Conservation (phyloP, 2,329 filamentous ascomycete species). For the Aspergillus flavus region DNA sequence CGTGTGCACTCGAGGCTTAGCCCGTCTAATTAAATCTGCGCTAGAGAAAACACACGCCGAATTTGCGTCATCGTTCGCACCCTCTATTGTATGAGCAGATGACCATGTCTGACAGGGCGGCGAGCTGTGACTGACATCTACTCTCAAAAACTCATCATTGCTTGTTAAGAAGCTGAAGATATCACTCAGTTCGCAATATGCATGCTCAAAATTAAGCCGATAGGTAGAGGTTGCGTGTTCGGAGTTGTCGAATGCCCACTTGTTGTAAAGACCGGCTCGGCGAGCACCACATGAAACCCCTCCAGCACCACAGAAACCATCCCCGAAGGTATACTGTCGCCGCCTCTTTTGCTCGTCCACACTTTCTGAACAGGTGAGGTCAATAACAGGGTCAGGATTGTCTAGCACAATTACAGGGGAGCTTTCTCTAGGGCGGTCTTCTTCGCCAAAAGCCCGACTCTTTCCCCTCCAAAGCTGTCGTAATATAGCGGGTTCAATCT, state of each 20-base stretch:
- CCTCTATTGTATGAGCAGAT: slow-evolving; percentile 64
- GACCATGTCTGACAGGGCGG: slow-evolving; percentile 80
- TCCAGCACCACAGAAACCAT: slow-evolving; percentile 68
- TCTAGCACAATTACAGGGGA: slow-evolving; percentile 16
- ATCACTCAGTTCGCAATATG: slow-evolving; percentile 37
- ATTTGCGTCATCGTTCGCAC: slow-evolving; percentile 67
- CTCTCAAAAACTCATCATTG: slow-evolving; percentile 39
- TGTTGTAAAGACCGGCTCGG: slow-evolving; percentile 60
- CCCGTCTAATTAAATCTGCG: slow-evolving; percentile 57
- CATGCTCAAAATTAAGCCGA: slow-evolving; percentile 56
- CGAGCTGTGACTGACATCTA: slow-evolving; percentile 74
- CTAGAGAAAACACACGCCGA: slow-evolving; percentile 57
- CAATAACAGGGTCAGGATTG: slow-evolving; percentile 9
- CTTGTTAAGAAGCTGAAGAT: slow-evolving; percentile 51
- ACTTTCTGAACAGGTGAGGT: background rate
- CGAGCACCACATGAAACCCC: slow-evolving; percentile 21
- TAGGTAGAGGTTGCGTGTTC: slow-evolving; percentile 61
- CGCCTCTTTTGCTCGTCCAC: slow-evolving; percentile 24
- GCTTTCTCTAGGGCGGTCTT: background rate
- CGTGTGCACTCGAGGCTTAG: slow-evolving; percentile 70
- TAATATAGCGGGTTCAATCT: slow-evolving; percentile 19
- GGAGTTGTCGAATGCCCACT: slow-evolving; percentile 67
- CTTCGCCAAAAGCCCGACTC: slow-evolving; percentile 34
- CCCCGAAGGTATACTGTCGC: slow-evolving; percentile 65
- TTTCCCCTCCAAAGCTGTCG: slow-evolving; percentile 37